Conservation (phyloP, 768 basidiomycete species). For the Collybia sordida region DNA sequence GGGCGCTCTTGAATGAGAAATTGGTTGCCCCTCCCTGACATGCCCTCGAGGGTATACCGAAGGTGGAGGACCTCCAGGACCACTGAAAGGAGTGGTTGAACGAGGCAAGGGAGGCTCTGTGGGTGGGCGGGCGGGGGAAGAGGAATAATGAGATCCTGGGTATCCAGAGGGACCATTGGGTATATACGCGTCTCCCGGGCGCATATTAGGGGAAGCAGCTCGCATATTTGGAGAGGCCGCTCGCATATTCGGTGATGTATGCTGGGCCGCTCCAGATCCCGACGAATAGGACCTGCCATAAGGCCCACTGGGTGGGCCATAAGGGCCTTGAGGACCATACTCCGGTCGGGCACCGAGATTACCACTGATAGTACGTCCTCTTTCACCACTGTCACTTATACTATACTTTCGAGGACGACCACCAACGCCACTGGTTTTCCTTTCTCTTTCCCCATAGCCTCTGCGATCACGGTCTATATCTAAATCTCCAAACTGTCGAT, state of each 20-base stretch:
- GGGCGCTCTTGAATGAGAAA: constrained; percentile 43
- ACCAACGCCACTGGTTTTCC: constrained; percentile 28
- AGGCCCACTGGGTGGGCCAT: constrained; percentile 31
- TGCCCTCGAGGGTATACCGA: constrained; percentile 58
- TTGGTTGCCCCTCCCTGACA: constrained; percentile 53
- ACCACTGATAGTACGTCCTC: constrained; percentile 37
- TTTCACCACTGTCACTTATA: constrained; percentile 35
- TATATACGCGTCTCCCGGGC: constrained; percentile 7
- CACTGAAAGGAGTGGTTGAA: constrained; percentile 42
- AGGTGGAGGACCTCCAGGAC: constrained; percentile 19
- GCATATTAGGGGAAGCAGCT: constrained; percentile 12
- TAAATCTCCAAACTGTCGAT: constrained; percentile 42
- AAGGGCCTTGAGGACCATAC: constrained; percentile 32
- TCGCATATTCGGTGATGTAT: constrained; percentile 49
- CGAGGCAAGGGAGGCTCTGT: constrained; percentile 32
- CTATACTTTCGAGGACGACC: constrained; percentile 48
- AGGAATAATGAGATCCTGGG: constrained; percentile 30
- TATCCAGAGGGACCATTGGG: constrained; percentile 24
- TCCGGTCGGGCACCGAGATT: constrained; percentile 29
- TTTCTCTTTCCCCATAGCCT: constrained; percentile 31
- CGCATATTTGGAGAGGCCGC: constrained; percentile 35
- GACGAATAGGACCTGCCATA: constrained; percentile 25
- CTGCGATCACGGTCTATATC: constrained; percentile 35
- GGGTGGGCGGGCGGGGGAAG: constrained; percentile 33
- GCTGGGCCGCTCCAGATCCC: constrained; percentile 21